Evolutionary conservation across 2,329 filamentous ascomycete genomes (phyloP), one percentile per base, ranked within the genome.

Genomic region (Neofusicoccum laricinum): DNA sequence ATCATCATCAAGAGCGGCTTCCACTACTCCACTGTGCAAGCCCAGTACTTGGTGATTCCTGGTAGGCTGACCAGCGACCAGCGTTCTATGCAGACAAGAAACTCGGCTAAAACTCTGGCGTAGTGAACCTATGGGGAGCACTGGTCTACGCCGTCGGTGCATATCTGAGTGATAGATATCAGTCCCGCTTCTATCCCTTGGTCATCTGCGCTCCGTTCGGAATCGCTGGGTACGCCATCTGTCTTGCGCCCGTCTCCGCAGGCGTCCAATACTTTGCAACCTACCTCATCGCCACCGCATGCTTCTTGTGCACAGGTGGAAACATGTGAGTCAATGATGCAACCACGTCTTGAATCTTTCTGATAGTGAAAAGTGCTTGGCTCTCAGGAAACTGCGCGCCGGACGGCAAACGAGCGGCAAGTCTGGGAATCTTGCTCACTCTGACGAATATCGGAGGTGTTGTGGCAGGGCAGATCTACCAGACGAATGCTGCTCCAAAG

Each of bases 1-100:
- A 78, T 79, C 53, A 79, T 80, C 55, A 78, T 79, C 51, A 75
- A 75, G 19, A 72, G 79, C 17, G 72, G 73, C 2, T 79, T 80
- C 64, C 69, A 76, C 21, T 79, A 76, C 61, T 76, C 75, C 1
- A 76, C 75, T 0, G 71, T 77, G 11, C 73, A 80, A 66, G 74
- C 75, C 51, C 67, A 74, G 36, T 71, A 72, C 64, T 64, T 74
- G 11, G 70, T 71, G 2, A 73, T 72, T n/a, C 50, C 21, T 3
- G 21, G 46, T 62, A 51, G 2, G 50, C 10, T 32, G 11, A 48
- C 2, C 15, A 12, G 17, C 4, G 11, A 15, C 2, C 15, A 12
- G 17, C 4, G 11, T 11, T 15, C 3, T 30, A 14, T 8, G 19
- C 6, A 11, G 17, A 19, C 30, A 30, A 34, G 2, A 5, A 17